Percentiles rank a stretch among this genome's conserved stretches.
Evolutionary conservation across 176 grass and related monocot genomes (phyloP).

Genomic region (Hordeum marinum): DNA sequence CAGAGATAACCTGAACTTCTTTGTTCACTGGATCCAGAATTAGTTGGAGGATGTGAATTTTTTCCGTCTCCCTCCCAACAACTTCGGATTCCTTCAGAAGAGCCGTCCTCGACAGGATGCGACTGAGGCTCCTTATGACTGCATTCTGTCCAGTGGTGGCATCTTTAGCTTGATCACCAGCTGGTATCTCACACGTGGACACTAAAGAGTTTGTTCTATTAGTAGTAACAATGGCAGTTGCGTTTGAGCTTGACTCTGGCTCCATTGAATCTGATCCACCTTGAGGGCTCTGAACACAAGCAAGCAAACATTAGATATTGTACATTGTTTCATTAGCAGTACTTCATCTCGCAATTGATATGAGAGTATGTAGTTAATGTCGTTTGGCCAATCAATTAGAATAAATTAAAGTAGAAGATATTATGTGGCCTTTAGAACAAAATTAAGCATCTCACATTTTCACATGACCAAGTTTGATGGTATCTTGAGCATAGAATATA

Average conservation of each 20-base stretch:
- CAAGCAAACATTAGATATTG: no score
- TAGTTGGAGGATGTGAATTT: background rate
- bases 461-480: no score
- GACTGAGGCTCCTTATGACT: background rate
- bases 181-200: background rate
- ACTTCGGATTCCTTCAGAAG: background rate
- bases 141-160: background rate
- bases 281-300: background rate
- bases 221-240: no score
- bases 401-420: background rate
- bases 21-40: background rate
- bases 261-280: background rate
- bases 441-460: no score
- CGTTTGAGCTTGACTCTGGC: background rate
- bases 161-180: background rate
- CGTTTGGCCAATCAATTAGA: no score
- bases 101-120: background rate
- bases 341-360: no score
- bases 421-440: background rate
- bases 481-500: no score
- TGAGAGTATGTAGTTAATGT: no score
- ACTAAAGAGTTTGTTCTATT: background rate
- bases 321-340: no score
- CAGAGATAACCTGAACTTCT: background rate
- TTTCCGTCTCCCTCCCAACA: background rate